Evolutionary conservation across 345 rosid genomes (phyloP).

Genomic region (Theobroma cacao): DNA sequence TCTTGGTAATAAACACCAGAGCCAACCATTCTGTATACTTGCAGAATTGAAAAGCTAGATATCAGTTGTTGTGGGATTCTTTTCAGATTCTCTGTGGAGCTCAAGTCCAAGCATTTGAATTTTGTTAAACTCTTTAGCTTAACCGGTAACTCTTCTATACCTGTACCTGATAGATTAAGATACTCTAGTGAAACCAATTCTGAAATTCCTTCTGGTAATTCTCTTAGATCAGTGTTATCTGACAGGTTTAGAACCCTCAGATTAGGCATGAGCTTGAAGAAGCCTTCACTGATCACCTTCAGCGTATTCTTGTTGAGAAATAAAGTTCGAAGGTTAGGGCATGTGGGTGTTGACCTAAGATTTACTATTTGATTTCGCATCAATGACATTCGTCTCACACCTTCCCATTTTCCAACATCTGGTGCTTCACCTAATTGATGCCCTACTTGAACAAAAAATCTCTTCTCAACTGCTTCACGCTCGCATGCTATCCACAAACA

Average conservation of each 20-base stretch:
- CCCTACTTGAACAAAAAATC: background rate
- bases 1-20: too few species aligned
- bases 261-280: background rate
- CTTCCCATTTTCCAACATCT: background rate
- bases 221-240: background rate
- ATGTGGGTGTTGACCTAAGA: background rate
- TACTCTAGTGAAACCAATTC: constrained; percentile 11
- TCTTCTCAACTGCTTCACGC: background rate
- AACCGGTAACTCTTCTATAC: background rate
- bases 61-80: background rate
- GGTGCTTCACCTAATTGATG: background rate
- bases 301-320: background rate
- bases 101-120: too few species aligned
- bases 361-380: background rate
- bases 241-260: background rate
- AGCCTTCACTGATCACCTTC: background rate
- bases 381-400: background rate
- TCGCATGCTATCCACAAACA: background rate
- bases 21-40: background rate
- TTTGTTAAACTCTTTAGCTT: too few species aligned
- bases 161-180: background rate
- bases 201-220: background rate
- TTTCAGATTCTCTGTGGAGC: too few species aligned
- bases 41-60: too few species aligned
- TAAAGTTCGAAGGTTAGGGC: background rate